Evolutionary conservation across 257 asterid species (phyloP).

Genomic region (Cordia subcordata): DNA sequence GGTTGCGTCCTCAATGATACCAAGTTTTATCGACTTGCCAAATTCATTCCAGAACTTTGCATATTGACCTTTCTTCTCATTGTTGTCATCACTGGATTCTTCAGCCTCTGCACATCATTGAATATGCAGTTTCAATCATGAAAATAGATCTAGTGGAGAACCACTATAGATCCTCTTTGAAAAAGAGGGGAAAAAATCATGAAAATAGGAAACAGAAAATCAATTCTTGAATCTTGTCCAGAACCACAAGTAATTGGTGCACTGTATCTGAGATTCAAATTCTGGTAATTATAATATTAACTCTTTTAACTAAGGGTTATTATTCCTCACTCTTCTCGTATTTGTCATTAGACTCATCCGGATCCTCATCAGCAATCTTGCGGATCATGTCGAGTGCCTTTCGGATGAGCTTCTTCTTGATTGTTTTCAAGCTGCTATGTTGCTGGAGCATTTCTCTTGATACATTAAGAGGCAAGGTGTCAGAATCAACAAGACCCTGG

Average conservation of each 20-base stretch:
- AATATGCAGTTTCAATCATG: no score
- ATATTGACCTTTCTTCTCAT: constrained; percentile 87
- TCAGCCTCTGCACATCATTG: constrained; percentile 44
- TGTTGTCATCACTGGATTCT: constrained; percentile 65
- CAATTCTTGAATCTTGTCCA: no score
- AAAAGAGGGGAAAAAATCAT: no score
- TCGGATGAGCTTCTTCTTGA: constrained; percentile 92
- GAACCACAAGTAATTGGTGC: no score
- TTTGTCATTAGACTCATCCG: constrained; percentile 68
- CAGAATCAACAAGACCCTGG: constrained; percentile 98
- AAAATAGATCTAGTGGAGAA: no score
- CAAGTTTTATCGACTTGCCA: constrained; percentile 93
- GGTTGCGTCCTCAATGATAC: constrained; percentile 84
- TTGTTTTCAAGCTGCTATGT: constrained; percentile 91
- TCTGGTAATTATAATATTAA: no score
- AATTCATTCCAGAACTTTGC: constrained; percentile 88
- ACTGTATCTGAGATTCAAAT: no score
- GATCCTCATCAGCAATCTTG: constrained; percentile 92
- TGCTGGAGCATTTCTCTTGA: constrained; percentile 98
- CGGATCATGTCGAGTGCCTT: constrained; percentile 98
- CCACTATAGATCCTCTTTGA: no score
- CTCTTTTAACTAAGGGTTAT: no score
- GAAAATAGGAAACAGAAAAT: no score
- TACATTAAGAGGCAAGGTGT: constrained; percentile 89
- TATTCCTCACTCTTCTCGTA: constrained; percentile 57